Evolutionary conservation across 257 asterid genomes (phyloP).

Genomic region (Solanum ossicruentum): DNA sequence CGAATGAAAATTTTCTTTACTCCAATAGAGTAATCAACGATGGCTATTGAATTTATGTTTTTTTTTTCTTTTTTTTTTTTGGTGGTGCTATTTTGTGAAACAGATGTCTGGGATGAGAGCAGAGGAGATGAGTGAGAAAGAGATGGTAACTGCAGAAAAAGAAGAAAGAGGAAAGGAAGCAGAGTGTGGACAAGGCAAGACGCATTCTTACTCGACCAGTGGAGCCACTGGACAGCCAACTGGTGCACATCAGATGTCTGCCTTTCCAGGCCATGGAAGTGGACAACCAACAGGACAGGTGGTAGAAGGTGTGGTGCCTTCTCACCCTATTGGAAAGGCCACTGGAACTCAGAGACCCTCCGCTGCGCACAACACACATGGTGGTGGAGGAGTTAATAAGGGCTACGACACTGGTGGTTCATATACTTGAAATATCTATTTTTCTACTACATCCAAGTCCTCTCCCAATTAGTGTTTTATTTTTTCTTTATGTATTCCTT

Average conservation of each 20-base stretch:
- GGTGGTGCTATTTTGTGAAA: background rate
- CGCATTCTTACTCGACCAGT: conserved; percentile 24
- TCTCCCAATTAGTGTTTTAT: too few species aligned
- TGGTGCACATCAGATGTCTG: conserved; percentile 42
- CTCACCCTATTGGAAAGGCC: conserved; percentile 37
- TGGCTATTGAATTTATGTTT: too few species aligned
- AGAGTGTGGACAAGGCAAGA: conserved; percentile 22
- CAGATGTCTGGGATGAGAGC: conserved; percentile 40
- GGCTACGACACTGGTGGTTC: too few species aligned
- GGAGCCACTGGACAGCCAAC: conserved; percentile 25
- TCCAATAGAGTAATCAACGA: too few species aligned
- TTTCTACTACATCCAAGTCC: too few species aligned
- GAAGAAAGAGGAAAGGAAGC: conserved; percentile 33
- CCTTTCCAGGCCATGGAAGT: conserved; percentile 37
- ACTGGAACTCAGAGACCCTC: conserved; percentile 35
- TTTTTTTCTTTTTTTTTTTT: background rate
- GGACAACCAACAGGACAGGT: conserved; percentile 40
- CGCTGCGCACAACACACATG: conserved; percentile 31
- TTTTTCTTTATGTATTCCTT: too few species aligned
- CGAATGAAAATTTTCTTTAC: too few species aligned
- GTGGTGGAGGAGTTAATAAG: background rate
- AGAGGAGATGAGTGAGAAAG: conserved; percentile 23
- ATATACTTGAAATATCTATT: too few species aligned
- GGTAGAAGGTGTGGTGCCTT: conserved; percentile 25
- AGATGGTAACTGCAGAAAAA: conserved; percentile 38